Evolutionary conservation across 2,329 filamentous ascomycete species (phyloP), one percentile per base, ranked within the genome.

Genomic region (Periglandula ipomoeae): DNA sequence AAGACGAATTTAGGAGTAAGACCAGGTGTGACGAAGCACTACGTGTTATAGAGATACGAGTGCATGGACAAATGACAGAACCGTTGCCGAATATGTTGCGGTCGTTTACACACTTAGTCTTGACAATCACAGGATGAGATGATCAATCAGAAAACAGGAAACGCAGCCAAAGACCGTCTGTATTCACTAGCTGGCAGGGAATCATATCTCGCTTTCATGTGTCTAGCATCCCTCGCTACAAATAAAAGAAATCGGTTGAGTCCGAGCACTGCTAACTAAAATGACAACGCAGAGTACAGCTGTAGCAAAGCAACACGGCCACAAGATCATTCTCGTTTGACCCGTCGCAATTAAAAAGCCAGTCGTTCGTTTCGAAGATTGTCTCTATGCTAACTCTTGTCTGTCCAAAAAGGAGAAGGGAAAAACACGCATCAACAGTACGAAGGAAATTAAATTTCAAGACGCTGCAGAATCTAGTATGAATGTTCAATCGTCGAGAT

Each of bases 381-480:
- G 50, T 48, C 42, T 51, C 45, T 53, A 49, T 53, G 50, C 52
- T 44, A 40, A 45, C 44, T 48, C 19, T 27, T 46, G 42, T 34
- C 48, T 50, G 52, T 52, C 52, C 46, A 50, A 54, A 47, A 47
- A 52, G 48, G 52, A 52, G 26, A 49, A 41, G 46, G 50, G 41
- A 48, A 44, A 48, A 50, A 42, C 9, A 13, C 24, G 17, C 10
- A 24, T 11, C 24, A 32, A 32, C 13, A 23, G 17, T 11, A 53
- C 37, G 11, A 40, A n/a, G 40, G 44, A 52, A 53, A 55, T 53
- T 50, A 55, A 38, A 56, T 39, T 42, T 35, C 41, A 53, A 58
- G 51, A 59, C 42, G 43, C 38, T 27, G 47, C 32, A 41, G 45
- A 44, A 47, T 39, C 24, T 35, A 45, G 44, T 37, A 40, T 23